Evolutionary conservation across 2,329 filamentous ascomycete genomes (phyloP), one percentile per base, ranked within the genome.

Genomic region (Pyrenophora tritici-repentis): DNA sequence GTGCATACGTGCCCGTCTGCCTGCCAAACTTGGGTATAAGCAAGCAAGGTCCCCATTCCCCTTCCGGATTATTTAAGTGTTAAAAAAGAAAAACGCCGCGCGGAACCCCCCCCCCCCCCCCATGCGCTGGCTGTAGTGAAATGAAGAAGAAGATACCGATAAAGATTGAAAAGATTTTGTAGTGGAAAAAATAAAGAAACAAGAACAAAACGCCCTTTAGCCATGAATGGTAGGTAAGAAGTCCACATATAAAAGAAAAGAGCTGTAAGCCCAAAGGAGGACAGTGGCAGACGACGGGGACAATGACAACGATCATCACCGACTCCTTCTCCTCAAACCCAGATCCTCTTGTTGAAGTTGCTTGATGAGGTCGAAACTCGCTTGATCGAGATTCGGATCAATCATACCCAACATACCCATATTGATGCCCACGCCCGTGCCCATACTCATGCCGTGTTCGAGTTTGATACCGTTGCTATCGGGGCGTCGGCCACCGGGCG

Each of bases 341-440:
- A 63, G 54, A 36, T 71, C 68, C 39, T 71, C 61, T 6, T 62
- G 57, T 44, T 68, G 63, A 49, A 74, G 50, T 46, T 73, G 66
- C 55, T 65, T 62, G 42, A 65, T 65, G 10, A 66, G 54, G 22
- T 66, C 60, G 35, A 61, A 54, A 16, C 62, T 65, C 22, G 62
- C 63, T 37, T 66, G 59, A 29, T 66, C 63, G 9, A 66, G 61
- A 34, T 62, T 63, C 1, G 61, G 59, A 36, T 64, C 63, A 43
- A 62, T 63, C 55, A 61, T 58, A 18, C 57, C 59, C 7, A 61
- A 34, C 55, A 61, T 58, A 12, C 59, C 59, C 4, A 59, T 40
- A 2, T 41, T 18, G 22, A 54, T 54, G 2, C 55, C 59, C 53
- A 63, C 53, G 2, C 43, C 53, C 2, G 58, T 49, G 12, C 45